A percentile compares a stretch with the other conserved stretches of the same genome.
Conservation (phyloP, 345 rosid genomes). For the Conringia planisiliqua region DNA sequence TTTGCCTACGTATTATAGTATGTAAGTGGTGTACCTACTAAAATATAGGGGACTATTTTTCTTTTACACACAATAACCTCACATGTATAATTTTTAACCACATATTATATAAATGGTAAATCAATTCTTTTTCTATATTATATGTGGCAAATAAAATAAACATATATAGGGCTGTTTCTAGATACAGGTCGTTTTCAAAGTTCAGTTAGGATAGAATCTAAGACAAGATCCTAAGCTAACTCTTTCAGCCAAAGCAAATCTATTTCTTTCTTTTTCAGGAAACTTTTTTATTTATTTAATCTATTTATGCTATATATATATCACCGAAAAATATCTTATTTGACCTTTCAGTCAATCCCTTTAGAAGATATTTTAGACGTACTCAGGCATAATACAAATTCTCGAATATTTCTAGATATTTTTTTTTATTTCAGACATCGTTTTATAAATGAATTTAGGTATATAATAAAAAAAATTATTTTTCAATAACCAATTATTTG, state of each 20-base stretch:
- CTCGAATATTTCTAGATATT: not conserved
- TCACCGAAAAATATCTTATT: not conserved
- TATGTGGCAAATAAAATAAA: constrained; percentile 11
- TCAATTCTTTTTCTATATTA: not conserved
- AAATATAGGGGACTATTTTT: not conserved
- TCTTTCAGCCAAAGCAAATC: constrained; percentile 38
- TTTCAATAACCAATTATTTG: not conserved
- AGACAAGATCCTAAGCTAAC: constrained; percentile 39
- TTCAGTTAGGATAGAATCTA: constrained; percentile 37
- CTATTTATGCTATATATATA: not conserved
- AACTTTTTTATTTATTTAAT: constrained; percentile 14
- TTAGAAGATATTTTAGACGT: not conserved
- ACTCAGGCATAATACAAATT: not conserved
- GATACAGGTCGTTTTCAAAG: constrained; percentile 36
- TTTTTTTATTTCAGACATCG: not conserved
- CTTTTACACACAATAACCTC: not conserved
- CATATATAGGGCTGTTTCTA: constrained; percentile 32
- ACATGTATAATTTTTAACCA: not conserved
- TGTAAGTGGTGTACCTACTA: not conserved
- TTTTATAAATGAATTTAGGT: not conserved
- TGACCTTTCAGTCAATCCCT: not conserved
- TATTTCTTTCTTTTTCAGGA: constrained; percentile 33
- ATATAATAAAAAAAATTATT: not conserved
- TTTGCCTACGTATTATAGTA: not conserved
- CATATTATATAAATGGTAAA: not conserved